Conservation (phyloP, 306 rosid genomes). For the Mimosa bimucronata region DNA sequence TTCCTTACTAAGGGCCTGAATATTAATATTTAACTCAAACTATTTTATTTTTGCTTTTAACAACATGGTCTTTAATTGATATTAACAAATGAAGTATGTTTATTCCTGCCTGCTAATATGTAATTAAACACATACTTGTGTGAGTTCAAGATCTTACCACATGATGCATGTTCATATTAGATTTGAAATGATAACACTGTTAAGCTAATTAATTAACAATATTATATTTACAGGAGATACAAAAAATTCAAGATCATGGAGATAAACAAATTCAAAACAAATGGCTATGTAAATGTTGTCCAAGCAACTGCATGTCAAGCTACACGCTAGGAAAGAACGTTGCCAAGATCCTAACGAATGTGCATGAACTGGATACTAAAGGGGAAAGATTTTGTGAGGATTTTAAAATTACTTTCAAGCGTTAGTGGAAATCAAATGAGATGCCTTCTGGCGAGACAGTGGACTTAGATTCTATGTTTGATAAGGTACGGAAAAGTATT, state of each 20-base stretch:
- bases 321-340: slow-evolving; percentile 16
- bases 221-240: background rate
- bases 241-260: background rate
- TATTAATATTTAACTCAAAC: no score
- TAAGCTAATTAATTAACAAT: background rate
- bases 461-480: background rate
- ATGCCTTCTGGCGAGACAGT: background rate
- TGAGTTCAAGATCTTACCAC: background rate
- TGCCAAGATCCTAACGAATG: background rate
- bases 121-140: no score
- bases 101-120: no score
- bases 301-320: background rate
- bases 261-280: background rate
- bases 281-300: background rate
- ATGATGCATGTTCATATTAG: no score
- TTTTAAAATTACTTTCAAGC: background rate
- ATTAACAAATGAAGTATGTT: no score
- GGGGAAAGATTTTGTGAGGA: background rate
- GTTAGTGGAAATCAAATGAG: background rate
- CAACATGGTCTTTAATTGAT: no score
- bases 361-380: background rate
- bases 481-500: background rate
- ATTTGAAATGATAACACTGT: background rate
- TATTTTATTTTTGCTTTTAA: no score
- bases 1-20: no score